Evolutionary conservation across 2,329 filamentous ascomycete genomes (phyloP), one percentile per base, ranked within the genome.

Genomic region (Colletotrichum musicola): DNA sequence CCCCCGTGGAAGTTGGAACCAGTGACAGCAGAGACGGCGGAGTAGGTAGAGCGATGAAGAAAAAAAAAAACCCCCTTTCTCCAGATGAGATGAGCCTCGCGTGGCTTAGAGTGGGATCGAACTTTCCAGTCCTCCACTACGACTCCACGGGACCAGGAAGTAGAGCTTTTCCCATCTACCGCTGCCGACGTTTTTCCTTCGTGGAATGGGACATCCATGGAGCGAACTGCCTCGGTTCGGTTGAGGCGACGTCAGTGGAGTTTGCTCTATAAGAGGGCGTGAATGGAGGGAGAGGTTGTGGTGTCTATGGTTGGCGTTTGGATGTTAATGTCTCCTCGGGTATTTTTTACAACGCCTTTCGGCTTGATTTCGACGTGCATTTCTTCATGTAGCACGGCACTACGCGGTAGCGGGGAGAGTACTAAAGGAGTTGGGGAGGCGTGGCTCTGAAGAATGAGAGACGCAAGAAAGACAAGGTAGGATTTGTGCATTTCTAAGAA

Each of bases 61-160:
- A 35, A 27, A 38, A 40, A 50, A 61, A 60, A 50, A 47, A n/a
- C n/a, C n/a, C n/a, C 20, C 3, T 22, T 46, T 42, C 12, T 16
- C 10, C 4, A 42, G 13, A 14, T 16, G 40, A 13, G 40, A 42
- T 42, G 51, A 47, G 50, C 58, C 58, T 57, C 64, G 51, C 64
- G 59, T 57, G 51, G 51, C 51, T 67, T 46, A 46, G 46, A 63
- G 57, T 62, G 59, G 30, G 40, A 62, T 42, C 42, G 20, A 50
- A 55, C n/a, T 38, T 56, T 49, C 42, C 13, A 42, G 40, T 42
- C 40, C 20, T 51, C n/a, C 46, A 16, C 42, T 25, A 14, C 20
- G 22, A n/a, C 9, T 20, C 4, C 4, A 9, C 16, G 16, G 16
- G 44, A 47, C 44, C 56, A 18, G 22, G 25, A 49, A 58, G 27